phyloP scores from a whole-genome alignment of 2,329 filamentous ascomycete species.

The Penicillium sp. region DNA sequence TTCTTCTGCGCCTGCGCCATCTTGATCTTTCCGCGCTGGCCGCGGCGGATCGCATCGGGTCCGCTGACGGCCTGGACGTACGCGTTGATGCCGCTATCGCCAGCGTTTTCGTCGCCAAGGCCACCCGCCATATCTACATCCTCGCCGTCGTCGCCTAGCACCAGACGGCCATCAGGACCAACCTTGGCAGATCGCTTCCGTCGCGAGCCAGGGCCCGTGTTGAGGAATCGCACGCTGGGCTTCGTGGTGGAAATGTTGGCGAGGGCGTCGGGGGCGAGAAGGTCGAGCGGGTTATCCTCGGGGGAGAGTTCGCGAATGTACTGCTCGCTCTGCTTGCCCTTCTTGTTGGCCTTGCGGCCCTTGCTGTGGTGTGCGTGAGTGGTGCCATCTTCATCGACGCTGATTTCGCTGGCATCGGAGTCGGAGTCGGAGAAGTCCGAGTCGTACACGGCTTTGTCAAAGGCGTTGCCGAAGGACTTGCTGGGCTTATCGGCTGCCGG shows the following conservation, averaged over 20 bases:
- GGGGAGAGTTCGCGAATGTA: slow-evolving; percentile 85
- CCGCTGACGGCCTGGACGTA: slow-evolving; percentile 66
- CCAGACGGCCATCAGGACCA: slow-evolving; percentile 50
- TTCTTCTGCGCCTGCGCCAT: slow-evolving; percentile 55
- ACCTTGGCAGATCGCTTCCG: slow-evolving; percentile 49
- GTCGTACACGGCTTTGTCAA: slow-evolving; percentile 62
- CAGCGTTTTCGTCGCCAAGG: slow-evolving; percentile 36
- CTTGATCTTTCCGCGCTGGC: slow-evolving; percentile 65
- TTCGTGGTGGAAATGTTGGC: slow-evolving; percentile 93
- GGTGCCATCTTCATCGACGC: slow-evolving; percentile 43
- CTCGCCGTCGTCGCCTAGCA: slow-evolving; percentile 42
- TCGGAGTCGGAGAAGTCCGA: slow-evolving; percentile 90
- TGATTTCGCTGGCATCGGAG: slow-evolving; percentile 57
- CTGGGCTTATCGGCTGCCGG: slow-evolving; percentile 32
- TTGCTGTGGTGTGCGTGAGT: slow-evolving; percentile 45
- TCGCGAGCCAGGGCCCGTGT: slow-evolving; percentile 42
- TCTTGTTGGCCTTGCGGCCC: slow-evolving; percentile 51
- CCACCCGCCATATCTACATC: slow-evolving; percentile 55
- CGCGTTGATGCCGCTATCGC: slow-evolving; percentile 57
- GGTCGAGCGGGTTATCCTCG: slow-evolving; percentile 91
- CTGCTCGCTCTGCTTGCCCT: slow-evolving; percentile 58
- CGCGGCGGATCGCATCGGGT: slow-evolving; percentile 61
- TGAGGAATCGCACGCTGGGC: slow-evolving; percentile 59
- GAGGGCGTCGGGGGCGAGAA: slow-evolving; percentile 85
- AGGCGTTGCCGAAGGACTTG: slow-evolving; percentile 25